Evolutionary conservation across 805 yeast genomes (phyloP).

Genomic region (Sugiyamaella chiloensis): DNA sequence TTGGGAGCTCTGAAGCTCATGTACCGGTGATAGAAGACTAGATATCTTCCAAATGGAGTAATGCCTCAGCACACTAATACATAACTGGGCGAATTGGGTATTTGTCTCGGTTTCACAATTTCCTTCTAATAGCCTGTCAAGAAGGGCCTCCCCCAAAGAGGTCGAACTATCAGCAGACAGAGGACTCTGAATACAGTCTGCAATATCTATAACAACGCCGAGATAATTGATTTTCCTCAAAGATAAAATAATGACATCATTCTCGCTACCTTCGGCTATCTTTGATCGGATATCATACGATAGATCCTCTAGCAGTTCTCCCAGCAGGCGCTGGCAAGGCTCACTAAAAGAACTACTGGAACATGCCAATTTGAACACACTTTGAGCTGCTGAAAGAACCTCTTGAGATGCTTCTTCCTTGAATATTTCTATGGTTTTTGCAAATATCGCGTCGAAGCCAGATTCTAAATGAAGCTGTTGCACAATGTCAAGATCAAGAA

Average conservation of each 20-base stretch:
- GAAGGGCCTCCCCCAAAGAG: background rate
- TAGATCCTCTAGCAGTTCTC: constrained; percentile 11
- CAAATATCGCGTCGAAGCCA: constrained; percentile 27
- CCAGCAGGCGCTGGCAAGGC: background rate
- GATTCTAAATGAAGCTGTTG: constrained; percentile 21
- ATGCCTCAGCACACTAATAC: background rate
- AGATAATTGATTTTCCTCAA: constrained; percentile 9
- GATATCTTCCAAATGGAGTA: constrained; percentile 6
- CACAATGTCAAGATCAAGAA: constrained; percentile 24
- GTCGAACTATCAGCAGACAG: background rate
- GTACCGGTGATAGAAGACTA: background rate
- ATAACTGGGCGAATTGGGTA: background rate
- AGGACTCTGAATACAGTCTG: constrained; percentile 5
- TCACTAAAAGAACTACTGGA: background rate
- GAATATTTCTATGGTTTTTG: constrained; percentile 17
- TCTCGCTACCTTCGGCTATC: background rate
- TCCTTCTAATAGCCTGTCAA: background rate
- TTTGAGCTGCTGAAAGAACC: background rate
- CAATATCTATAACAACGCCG: constrained; percentile 3
- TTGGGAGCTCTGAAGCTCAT: background rate
- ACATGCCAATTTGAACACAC: background rate
- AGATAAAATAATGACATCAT: background rate
- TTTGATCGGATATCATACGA: constrained; percentile 5
- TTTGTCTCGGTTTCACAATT: constrained; percentile 1
- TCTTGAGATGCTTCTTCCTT: constrained; percentile 6